phyloP scores from a whole-genome alignment of 2,329 filamentous ascomycete species.

The Nannizziopsis barbatae region DNA sequence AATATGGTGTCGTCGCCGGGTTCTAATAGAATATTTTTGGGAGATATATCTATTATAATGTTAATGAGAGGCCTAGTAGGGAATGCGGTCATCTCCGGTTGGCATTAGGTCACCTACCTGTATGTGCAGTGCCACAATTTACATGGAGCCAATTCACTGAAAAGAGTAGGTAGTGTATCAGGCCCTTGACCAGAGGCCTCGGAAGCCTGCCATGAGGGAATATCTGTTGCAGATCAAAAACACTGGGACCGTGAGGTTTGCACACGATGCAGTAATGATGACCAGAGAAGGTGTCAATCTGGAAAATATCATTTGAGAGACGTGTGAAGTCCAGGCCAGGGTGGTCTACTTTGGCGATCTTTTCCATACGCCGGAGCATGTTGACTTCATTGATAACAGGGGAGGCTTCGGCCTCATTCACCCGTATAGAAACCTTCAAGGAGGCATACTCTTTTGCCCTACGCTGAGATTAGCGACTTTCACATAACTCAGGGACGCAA shows the following conservation, averaged over 20 bases:
- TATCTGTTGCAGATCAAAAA: constrained; percentile 17
- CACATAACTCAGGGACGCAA: too few species aligned
- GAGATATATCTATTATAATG: constrained; percentile 15
- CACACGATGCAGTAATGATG: constrained; percentile 20
- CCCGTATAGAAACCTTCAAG: constrained; percentile 16
- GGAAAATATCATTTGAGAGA: constrained; percentile 19
- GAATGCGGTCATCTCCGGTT: too few species aligned
- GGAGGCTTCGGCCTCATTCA: constrained; percentile 10
- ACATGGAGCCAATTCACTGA: constrained; percentile 17
- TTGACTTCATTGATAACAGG: constrained; percentile 16
- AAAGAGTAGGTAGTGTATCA: constrained; percentile 13
- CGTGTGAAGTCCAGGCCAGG: constrained; percentile 18
- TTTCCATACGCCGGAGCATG: constrained; percentile 16
- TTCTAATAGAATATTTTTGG: constrained; percentile 13
- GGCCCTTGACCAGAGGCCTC: constrained; percentile 15
- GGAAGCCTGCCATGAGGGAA: constrained; percentile 18
- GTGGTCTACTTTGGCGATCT: constrained; percentile 12
- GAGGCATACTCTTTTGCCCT: constrained; percentile 15
- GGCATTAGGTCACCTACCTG: constrained; percentile 12
- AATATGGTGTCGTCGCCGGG: constrained; percentile 9
- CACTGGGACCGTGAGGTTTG: constrained; percentile 19
- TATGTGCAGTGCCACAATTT: constrained; percentile 16
- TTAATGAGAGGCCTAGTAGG: not conserved
- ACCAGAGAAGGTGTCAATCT: constrained; percentile 11
- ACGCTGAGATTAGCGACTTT: too few species aligned